Evolutionary conservation across 176 grass and related monocot species (phyloP), one percentile per base, ranked within the genome.

Genomic region (Themeda triandra): DNA sequence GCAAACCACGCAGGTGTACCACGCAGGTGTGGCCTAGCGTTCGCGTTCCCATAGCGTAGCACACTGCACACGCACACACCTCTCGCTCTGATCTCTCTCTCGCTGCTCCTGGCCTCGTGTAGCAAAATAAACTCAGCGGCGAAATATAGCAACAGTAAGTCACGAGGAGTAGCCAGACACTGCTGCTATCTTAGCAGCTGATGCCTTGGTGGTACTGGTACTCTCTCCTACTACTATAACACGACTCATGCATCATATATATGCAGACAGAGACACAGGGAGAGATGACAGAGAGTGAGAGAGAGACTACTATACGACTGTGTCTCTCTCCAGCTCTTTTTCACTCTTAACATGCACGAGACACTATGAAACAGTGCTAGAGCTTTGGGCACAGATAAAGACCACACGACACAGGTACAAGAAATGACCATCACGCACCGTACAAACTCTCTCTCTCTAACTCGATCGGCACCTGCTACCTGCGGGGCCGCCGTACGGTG

Each of bases 301-400:
- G 33, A 35, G 33, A 35, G 33, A 35, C 33, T 35, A 5, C 33
- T 35, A 5, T 35, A 35, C 33, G 33, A 35, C 33, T 5, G 33
- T 35, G 33, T 35, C 33, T 35, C 33, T 35, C 33, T 35, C 33
- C 33, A 35, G 33, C 33, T 35, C 33, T 35, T 35, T 35, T 35
- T 35, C 37, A 71, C 87, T 81, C 64, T 83, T 72, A 65, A 62
- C 63, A 87, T 76, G 92, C 92, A 83, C 89, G 37, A 85, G 81
- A 94, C 92, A 92, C 92, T 2, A 91, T 32, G 68, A 82, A 87
- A 92, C 84, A 90, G 87, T 69, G 68, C 62, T 78, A 88, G 78
- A 87, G 41, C 89, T 87, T 92, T 92, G 82, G 75, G 37, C 80
- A 39, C 87, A 85, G 87, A 84, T 90, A 85, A 87, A 92, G 91